phyloP scores from a whole-genome alignment of 495 filamentous ascomycete genomes.

The Penicillium canariense region DNA sequence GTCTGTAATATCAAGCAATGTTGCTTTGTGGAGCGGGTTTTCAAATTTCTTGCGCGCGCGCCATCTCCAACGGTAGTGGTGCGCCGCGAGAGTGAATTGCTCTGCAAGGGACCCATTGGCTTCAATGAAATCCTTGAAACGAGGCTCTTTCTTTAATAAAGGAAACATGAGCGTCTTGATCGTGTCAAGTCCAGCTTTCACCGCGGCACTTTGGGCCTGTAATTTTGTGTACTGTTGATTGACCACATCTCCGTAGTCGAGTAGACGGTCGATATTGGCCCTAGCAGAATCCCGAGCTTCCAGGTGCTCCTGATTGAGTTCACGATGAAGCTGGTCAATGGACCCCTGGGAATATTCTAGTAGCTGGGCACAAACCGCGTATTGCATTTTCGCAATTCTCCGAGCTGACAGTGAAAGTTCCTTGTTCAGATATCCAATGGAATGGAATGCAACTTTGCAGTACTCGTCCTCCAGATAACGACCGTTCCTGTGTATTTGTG shows the following conservation, averaged over 20 bases:
- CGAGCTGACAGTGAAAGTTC: not conserved
- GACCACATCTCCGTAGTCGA: not conserved
- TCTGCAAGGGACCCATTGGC: not conserved
- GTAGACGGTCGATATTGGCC: slow-evolving; percentile 11
- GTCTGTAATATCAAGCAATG: not conserved
- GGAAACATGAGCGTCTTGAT: not conserved
- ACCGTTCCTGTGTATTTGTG: not conserved
- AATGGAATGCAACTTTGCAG: slow-evolving; percentile 14
- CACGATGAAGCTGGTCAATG: not conserved
- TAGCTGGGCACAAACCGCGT: not conserved
- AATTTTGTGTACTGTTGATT: not conserved
- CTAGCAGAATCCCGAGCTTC: slow-evolving; percentile 23
- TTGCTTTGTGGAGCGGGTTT: not conserved
- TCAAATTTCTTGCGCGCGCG: not conserved
- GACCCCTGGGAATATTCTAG: not conserved
- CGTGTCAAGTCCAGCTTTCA: not conserved
- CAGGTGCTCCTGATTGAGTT: slow-evolving; percentile 13
- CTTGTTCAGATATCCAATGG: not conserved
- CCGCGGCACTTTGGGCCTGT: not conserved
- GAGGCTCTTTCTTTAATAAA: not conserved
- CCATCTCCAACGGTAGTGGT: not conserved
- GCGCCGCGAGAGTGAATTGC: not conserved
- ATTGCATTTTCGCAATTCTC: not conserved
- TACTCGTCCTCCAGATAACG: slow-evolving; percentile 16
- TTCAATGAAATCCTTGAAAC: not conserved